Evolutionary conservation across 1,284 basidiomycete genomes (phyloP).

Genomic region (Erythrobasidium hasegawianum): DNA sequence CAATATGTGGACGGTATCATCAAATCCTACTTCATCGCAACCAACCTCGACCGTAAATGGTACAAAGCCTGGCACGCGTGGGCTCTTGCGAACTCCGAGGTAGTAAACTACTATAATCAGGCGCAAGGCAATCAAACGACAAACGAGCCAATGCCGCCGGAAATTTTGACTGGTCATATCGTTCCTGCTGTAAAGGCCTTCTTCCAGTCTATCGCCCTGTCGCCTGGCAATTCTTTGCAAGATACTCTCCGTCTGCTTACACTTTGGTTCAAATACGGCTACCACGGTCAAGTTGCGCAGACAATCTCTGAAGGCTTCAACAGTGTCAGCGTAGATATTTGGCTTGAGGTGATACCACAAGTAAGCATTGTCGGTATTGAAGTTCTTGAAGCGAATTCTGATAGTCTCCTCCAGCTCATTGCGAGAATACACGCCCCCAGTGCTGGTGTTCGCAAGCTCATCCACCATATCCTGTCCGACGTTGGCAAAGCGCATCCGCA

Average conservation of each 20-base stretch:
- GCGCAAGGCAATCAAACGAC: conserved; percentile 61
- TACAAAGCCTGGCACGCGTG: conserved; percentile 99
- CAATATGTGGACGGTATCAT: conserved; percentile 75
- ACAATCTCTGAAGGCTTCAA: conserved; percentile 86
- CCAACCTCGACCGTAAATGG: conserved; percentile 88
- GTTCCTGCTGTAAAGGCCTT: conserved; percentile 88
- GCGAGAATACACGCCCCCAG: conserved; percentile 96
- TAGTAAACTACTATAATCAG: conserved; percentile 62
- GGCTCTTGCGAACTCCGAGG: conserved; percentile 95
- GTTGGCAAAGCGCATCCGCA: conserved; percentile 97
- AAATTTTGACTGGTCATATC: conserved; percentile 68
- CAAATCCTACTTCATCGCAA: conserved; percentile 79
- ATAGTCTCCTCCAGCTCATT: conserved; percentile 68
- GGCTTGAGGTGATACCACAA: conserved; percentile 98
- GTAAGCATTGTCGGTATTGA: conserved; percentile 52
- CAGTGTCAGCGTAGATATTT: conserved; percentile 91
- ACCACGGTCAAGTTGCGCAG: conserved; percentile 82
- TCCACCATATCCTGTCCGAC: conserved; percentile 82
- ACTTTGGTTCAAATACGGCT: conserved; percentile 97
- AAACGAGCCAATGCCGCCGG: conserved; percentile 63
- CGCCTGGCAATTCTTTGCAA: conserved; percentile 86
- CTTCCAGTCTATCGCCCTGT: conserved; percentile 89
- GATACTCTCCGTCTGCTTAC: conserved; percentile 91
- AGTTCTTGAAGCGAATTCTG: neutral
- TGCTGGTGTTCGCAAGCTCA: conserved; percentile 78